These are phyloP conservation scores for Begonia peltatifolia DNA, from an alignment of 306 rosid genomes.

Conservation along the genomic window DNA sequence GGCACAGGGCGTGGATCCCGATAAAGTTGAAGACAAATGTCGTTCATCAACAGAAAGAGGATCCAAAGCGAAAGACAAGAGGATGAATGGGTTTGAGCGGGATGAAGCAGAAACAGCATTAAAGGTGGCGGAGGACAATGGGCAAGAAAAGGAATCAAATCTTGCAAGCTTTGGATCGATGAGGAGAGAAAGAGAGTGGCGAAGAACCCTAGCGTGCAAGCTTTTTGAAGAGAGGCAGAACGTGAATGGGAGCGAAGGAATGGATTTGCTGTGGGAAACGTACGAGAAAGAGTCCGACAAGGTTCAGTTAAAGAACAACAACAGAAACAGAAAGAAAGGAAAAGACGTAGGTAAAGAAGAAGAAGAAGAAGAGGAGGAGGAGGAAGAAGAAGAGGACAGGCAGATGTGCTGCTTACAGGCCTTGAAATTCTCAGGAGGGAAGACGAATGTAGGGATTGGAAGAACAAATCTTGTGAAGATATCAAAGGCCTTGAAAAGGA, in stretches of 20 bases:
- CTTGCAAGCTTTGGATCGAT: constrained; percentile 37
- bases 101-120: background rate
- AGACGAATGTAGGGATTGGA: constrained; percentile 83
- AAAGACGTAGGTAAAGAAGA: background rate
- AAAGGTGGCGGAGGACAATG: no score
- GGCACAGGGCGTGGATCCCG: background rate
- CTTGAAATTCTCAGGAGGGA: constrained; percentile 72
- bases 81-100: background rate
- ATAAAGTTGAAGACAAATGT: background rate
- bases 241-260: constrained; percentile 53
- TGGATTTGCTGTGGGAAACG: constrained; percentile 96
- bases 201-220: constrained; percentile 87
- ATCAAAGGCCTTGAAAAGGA: constrained; percentile 71
- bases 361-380: constrained; percentile 36
- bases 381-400: constrained; percentile 14
- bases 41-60: background rate
- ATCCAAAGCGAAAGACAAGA: background rate
- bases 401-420: constrained; percentile 82
- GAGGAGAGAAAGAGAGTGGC: constrained; percentile 93
- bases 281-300: constrained; percentile 14
- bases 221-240: constrained; percentile 81
- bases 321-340: no score
- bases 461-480: constrained; percentile 62
- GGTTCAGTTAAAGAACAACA: no score
- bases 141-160: background rate